Percentiles rank a stretch among this genome's conserved stretches.
These are phyloP conservation scores for Scheffersomyces insectosa DNA, from an alignment of 1,139 yeast species.

Conservation along the genomic window DNA sequence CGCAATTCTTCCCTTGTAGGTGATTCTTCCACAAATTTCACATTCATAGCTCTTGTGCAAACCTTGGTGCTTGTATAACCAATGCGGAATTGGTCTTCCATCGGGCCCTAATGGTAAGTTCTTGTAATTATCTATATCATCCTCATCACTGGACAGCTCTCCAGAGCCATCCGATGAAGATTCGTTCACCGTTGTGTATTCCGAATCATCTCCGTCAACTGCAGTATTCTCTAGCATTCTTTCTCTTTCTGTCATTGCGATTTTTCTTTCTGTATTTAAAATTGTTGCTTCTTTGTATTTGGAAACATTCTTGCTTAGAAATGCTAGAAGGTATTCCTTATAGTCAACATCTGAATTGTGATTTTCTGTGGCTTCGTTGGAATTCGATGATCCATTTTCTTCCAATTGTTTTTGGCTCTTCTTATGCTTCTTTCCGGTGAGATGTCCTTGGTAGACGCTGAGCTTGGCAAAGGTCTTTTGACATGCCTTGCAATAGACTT, in stretches of 20 bases:
- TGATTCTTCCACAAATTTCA: conserved; percentile 81
- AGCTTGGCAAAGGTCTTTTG: conserved; percentile 61
- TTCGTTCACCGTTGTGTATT: conserved; percentile 29
- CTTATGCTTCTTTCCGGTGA: conserved; percentile 74
- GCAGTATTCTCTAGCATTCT: conserved; percentile 49
- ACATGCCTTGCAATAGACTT: conserved; percentile 64
- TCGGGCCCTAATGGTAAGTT: conserved; percentile 82
- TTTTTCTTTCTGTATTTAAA: conserved; percentile 62
- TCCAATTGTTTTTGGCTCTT: conserved; percentile 35
- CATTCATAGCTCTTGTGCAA: conserved; percentile 71
- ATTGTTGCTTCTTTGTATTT: conserved; percentile 48
- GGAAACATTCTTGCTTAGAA: conserved; percentile 35
- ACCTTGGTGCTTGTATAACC: conserved; percentile 92
- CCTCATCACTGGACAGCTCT: conserved; percentile 33
- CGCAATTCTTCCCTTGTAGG: conserved; percentile 71
- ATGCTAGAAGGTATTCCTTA: conserved; percentile 1
- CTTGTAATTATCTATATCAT: conserved; percentile 28
- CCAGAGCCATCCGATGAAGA: conserved; percentile 15
- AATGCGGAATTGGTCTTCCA: conserved; percentile 88
- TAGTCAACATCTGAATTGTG: not conserved
- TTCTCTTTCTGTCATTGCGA: conserved; percentile 76
- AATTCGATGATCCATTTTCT: too few species aligned
- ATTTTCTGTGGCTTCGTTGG: conserved; percentile 1
- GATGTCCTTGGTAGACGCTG: conserved; percentile 69
- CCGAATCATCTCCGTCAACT: conserved; percentile 36